Percentiles rank a stretch among this genome's conserved stretches.
These are phyloP conservation scores for Tetracladium maxilliforme DNA, from an alignment of 2,329 filamentous ascomycete genomes.

Conservation along the genomic window DNA sequence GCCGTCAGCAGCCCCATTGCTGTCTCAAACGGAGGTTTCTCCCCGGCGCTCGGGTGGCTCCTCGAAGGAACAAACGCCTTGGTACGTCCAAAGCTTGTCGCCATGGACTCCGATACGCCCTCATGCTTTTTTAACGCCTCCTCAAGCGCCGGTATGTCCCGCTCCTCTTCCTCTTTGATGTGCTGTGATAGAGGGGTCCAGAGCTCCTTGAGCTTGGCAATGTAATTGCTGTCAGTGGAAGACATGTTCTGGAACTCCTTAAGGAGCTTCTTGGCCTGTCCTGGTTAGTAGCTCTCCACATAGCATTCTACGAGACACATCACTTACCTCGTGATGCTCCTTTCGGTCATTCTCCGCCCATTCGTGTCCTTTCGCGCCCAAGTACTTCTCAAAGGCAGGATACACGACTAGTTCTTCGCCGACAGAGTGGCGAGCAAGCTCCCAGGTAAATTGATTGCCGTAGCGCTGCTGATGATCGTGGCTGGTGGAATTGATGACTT, in stretches of 20 bases:
- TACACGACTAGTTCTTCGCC: slow-evolving; percentile 35
- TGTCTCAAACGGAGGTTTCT: slow-evolving; percentile 40
- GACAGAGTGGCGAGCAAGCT: slow-evolving; percentile 30
- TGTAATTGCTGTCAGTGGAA: slow-evolving; percentile 22
- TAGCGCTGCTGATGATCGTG: slow-evolving; percentile 22
- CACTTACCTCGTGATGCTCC: slow-evolving; percentile 29
- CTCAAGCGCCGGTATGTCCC: slow-evolving; percentile 33
- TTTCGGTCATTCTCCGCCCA: slow-evolving; percentile 30
- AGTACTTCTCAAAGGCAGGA: slow-evolving; percentile 33
- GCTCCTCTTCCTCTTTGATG: slow-evolving; percentile 32
- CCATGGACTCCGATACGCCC: slow-evolving; percentile 17
- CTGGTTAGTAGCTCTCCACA: too few species aligned
- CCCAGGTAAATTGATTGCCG: slow-evolving; percentile 32
- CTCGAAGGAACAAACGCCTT: slow-evolving; percentile 41
- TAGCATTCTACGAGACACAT: too few species aligned
- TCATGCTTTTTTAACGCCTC: slow-evolving; percentile 17
- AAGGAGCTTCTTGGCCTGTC: slow-evolving; percentile 33
- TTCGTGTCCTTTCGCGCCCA: slow-evolving; percentile 23
- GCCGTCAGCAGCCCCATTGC: slow-evolving; percentile 35
- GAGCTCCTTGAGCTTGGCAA: slow-evolving; percentile 23
- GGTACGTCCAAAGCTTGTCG: slow-evolving; percentile 29
- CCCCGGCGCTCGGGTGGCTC: too few species aligned
- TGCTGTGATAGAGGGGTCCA: slow-evolving; percentile 27
- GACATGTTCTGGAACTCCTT: slow-evolving; percentile 31
- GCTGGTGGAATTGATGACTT: slow-evolving; percentile 20